Percentiles rank a stretch among this genome's conserved stretches.
Evolutionary conservation across 441 rosid genomes (phyloP).

Genomic region (Brassica hybrid): DNA sequence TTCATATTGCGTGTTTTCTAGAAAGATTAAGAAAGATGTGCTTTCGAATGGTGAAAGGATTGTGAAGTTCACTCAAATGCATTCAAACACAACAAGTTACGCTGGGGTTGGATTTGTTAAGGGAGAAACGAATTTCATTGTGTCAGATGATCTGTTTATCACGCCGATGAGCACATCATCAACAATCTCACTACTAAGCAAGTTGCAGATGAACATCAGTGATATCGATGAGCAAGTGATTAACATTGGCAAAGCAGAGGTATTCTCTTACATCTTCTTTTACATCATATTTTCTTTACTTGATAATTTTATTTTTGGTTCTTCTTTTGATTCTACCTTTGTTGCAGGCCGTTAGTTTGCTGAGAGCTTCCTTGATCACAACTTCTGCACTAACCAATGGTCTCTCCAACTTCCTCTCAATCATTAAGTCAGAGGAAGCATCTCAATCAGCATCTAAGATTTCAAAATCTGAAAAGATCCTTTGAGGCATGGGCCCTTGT

Average conservation of each 20-base stretch:
- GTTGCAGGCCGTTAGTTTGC: slow-evolving; percentile 16
- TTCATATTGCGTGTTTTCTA: neutral
- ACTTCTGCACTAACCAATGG: slow-evolving; percentile 35
- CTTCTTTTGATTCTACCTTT: neutral
- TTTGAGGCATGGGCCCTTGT: neutral
- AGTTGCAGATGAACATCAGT: slow-evolving; percentile 20
- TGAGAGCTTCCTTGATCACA: slow-evolving; percentile 25
- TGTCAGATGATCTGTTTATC: slow-evolving; percentile 26
- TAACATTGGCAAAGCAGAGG: slow-evolving; percentile 26
- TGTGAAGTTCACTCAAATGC: neutral
- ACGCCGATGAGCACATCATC: slow-evolving; percentile 30
- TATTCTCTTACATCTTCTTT: neutral
- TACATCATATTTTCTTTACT: neutral
- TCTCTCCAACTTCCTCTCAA: slow-evolving; percentile 21
- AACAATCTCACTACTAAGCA: slow-evolving; percentile 7
- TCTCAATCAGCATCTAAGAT: slow-evolving; percentile 3
- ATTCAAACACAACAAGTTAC: neutral
- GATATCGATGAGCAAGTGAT: slow-evolving; percentile 27
- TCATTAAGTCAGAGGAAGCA: neutral
- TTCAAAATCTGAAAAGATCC: neutral
- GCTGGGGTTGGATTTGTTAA: slow-evolving; percentile 22
- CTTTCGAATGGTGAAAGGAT: neutral
- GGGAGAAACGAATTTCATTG: slow-evolving; percentile 17
- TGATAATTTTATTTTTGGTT: neutral
- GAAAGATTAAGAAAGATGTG: neutral